These are phyloP conservation scores for Amaranthus tricolor DNA, from an alignment of 179 eudicot species.

Conservation along the genomic window DNA sequence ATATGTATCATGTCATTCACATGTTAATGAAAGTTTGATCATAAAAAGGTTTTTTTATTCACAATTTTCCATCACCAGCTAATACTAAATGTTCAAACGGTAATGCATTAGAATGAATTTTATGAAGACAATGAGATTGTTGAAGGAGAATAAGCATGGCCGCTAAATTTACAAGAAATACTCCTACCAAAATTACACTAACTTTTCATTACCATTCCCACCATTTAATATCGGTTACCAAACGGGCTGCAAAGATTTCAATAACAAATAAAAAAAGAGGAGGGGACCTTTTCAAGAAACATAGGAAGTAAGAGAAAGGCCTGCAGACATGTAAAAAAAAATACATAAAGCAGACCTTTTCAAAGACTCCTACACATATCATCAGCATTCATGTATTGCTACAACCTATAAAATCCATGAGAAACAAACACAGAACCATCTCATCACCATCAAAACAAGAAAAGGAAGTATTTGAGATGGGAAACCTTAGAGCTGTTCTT, in stretches of 20 bases:
- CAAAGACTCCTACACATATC: constrained; percentile 7
- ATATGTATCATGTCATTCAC: too few species aligned
- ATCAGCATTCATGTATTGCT: constrained; percentile 3
- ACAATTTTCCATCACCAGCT: too few species aligned
- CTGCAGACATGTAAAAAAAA: neutral
- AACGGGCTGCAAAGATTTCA: neutral
- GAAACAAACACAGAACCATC: constrained; percentile 14
- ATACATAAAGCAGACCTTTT: constrained; percentile 18
- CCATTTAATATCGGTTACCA: too few species aligned
- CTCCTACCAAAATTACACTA: too few species aligned
- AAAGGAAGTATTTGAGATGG: constrained; percentile 26
- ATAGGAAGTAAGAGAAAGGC: constrained; percentile 6
- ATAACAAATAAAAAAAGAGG: neutral
- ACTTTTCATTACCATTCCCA: too few species aligned
- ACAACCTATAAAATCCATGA: constrained; percentile 26
- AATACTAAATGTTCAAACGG: too few species aligned
- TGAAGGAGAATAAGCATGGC: neutral
- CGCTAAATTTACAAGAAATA: neutral
- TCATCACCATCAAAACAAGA: constrained; percentile 4
- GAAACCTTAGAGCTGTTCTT: constrained; percentile 17
- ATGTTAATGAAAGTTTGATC: too few species aligned
- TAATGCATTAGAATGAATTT: too few species aligned
- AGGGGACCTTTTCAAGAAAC: neutral
- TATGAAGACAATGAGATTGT: too few species aligned
- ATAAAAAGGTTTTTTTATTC: too few species aligned